A percentile compares a stretch with the other conserved stretches of the same genome.
phyloP scores from a whole-genome alignment of 306 rosid species.

The Coriaria nepalensis region DNA sequence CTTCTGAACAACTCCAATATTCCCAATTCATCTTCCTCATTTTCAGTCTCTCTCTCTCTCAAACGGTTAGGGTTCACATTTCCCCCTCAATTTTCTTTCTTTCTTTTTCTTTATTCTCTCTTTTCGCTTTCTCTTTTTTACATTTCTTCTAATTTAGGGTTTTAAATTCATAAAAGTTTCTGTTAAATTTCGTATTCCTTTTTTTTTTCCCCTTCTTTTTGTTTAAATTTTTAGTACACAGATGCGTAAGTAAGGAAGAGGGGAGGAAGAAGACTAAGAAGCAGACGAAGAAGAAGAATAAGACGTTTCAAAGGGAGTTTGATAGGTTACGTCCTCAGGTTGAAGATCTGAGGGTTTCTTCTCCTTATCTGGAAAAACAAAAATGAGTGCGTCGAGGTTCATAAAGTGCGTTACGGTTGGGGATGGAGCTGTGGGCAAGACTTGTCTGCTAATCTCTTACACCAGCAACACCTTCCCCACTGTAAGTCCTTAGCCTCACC shows the following conservation, averaged over 20 bases:
- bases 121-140: neutral
- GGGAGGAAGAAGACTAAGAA: slow-evolving; percentile 15
- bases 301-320: slow-evolving; percentile 18
- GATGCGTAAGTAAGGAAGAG: slow-evolving; percentile 31
- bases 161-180: slow-evolving; percentile 18
- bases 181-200: neutral
- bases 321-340: slow-evolving; percentile 50
- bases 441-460: slow-evolving; percentile 91
- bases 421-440: slow-evolving; percentile 98
- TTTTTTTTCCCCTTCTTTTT: neutral
- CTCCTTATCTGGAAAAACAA: slow-evolving; percentile 7
- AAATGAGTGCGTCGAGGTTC: slow-evolving; percentile 98
- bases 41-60: slow-evolving; percentile 29
- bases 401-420: slow-evolving; percentile 97
- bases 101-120: slow-evolving; percentile 10
- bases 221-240: slow-evolving; percentile 6
- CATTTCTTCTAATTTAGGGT: slow-evolving; percentile 39
- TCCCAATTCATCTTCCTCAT: neutral
- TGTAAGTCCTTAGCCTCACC: slow-evolving; percentile 24
- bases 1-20: too few relatives aligned
- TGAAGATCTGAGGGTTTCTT: slow-evolving; percentile 68
- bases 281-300: slow-evolving; percentile 12
- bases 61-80: slow-evolving; percentile 31
- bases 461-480: slow-evolving; percentile 99
- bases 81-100: neutral